A percentile compares a stretch with the other conserved stretches of the same genome.
These are phyloP conservation scores for Fusarium incarnatum DNA, from an alignment of 2,329 filamentous ascomycete genomes.

Conservation along the genomic window DNA sequence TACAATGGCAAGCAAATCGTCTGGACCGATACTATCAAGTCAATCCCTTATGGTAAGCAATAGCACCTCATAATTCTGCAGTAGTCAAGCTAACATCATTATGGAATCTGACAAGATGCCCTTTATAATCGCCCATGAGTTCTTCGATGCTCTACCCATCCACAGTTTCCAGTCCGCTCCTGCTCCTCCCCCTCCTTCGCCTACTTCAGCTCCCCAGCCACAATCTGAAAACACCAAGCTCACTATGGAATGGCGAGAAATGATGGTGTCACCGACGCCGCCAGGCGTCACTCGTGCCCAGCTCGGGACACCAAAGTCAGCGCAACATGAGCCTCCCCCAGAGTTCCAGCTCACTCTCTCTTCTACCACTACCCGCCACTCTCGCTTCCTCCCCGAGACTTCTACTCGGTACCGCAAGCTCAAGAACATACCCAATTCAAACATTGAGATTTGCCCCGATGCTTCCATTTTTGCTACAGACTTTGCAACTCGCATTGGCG, in stretches of 20 bases:
- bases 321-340: slow-evolving; percentile 66
- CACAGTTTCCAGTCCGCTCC: slow-evolving; percentile 88
- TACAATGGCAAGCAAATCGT: slow-evolving; percentile 79
- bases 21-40: slow-evolving; percentile 90
- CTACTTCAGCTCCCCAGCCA: slow-evolving; percentile 52
- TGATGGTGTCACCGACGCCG: slow-evolving; percentile 78
- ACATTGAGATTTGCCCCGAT: slow-evolving; percentile 92
- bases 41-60: slow-evolving; percentile 75
- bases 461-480: slow-evolving; percentile 82
- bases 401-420: slow-evolving; percentile 83
- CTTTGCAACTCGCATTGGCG: slow-evolving; percentile 87
- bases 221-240: slow-evolving; percentile 55
- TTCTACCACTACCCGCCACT: slow-evolving; percentile 80
- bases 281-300: slow-evolving; percentile 64
- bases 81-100: slow-evolving; percentile 14
- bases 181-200: slow-evolving; percentile 46
- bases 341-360: slow-evolving; percentile 91
- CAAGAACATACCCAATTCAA: slow-evolving; percentile 72
- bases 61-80: neutral
- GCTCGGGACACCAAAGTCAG: slow-evolving; percentile 65
- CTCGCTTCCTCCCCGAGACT: slow-evolving; percentile 84
- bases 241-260: slow-evolving; percentile 79
- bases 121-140: slow-evolving; percentile 96
- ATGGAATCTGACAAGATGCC: slow-evolving; percentile 77
- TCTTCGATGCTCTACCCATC: slow-evolving; percentile 97